Percentiles rank a stretch among this genome's conserved stretches.
phyloP scores from a whole-genome alignment of 306 rosid species.

The Herpetospermum pedunculosum region DNA sequence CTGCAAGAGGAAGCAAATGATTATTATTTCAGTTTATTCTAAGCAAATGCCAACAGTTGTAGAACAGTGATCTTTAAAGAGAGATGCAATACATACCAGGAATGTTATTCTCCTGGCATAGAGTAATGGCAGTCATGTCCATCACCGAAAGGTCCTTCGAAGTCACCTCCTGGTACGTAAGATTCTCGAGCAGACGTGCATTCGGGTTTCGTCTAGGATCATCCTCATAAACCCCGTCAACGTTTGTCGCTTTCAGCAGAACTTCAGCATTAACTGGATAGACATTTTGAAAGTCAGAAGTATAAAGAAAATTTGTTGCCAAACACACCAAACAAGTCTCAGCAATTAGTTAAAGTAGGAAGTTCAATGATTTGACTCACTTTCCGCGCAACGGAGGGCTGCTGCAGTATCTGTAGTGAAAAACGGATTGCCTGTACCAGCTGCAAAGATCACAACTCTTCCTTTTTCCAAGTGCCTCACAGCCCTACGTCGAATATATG shows the following conservation, averaged over 20 bases:
- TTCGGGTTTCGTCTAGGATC: conserved; percentile 68
- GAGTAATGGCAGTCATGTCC: conserved; percentile 96
- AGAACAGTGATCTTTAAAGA: not conserved
- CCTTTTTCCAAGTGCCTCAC: conserved; percentile 94
- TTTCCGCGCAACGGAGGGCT: conserved; percentile 94
- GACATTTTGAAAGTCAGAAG: not conserved
- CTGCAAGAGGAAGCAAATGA: conserved; percentile 25
- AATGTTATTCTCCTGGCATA: conserved; percentile 90
- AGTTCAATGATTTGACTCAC: conserved; percentile 29
- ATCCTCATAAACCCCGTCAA: conserved; percentile 75
- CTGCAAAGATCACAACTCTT: conserved; percentile 95
- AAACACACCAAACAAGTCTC: not conserved
- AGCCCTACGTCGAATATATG: conserved; percentile 95
- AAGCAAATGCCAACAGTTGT: not conserved
- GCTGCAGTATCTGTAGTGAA: conserved; percentile 97
- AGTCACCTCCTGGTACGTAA: conserved; percentile 76
- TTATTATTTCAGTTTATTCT: not conserved
- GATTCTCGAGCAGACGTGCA: conserved; percentile 64
- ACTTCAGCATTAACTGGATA: conserved; percentile 84
- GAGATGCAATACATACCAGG: conserved; percentile 42
- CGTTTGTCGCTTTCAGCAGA: conserved; percentile 92
- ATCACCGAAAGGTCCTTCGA: conserved; percentile 79
- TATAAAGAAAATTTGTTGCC: not conserved
- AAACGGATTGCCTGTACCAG: conserved; percentile 97
- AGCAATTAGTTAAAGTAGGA: not conserved